Evolutionary conservation across 305 asterid species (phyloP).

Genomic region (Fraxinus velutina): DNA sequence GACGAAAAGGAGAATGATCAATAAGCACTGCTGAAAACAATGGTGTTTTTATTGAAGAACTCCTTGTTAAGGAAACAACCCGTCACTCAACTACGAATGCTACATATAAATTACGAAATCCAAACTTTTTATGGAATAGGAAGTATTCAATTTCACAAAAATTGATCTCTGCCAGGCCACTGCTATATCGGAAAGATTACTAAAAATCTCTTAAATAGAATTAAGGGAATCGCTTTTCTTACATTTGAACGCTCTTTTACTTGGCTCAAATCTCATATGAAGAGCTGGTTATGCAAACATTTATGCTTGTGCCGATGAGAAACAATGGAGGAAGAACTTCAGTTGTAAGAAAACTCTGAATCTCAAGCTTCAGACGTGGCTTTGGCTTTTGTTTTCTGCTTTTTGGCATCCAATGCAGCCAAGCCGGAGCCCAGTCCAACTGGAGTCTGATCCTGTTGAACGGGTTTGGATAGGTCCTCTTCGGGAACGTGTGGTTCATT

Average conservation of each 20-base stretch:
- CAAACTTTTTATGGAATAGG: not conserved
- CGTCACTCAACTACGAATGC: not conserved
- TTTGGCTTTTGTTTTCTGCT: slow-evolving; percentile 59
- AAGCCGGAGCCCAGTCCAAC: slow-evolving; percentile 84
- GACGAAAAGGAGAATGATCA: not conserved
- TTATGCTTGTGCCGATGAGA: not conserved
- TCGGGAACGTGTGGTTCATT: slow-evolving; percentile 32
- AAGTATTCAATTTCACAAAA: not conserved
- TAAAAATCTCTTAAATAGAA: not conserved
- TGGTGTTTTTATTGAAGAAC: not conserved
- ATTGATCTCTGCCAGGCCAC: not conserved
- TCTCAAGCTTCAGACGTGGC: slow-evolving; percentile 29
- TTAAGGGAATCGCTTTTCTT: not conserved
- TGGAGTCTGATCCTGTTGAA: slow-evolving; percentile 51
- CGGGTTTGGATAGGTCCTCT: slow-evolving; percentile 31
- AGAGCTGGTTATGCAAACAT: not conserved
- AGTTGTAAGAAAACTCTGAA: not conserved
- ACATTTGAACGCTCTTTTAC: not conserved
- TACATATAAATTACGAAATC: not conserved
- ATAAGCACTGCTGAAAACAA: not conserved
- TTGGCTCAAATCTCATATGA: not conserved
- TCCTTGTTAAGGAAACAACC: not conserved
- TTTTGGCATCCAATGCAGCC: slow-evolving; percentile 60
- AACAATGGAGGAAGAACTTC: not conserved
- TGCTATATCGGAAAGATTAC: not conserved